These are phyloP conservation scores for Multifurca ochricompacta DNA, from an alignment of 768 basidiomycete genomes.

Conservation along the genomic window DNA sequence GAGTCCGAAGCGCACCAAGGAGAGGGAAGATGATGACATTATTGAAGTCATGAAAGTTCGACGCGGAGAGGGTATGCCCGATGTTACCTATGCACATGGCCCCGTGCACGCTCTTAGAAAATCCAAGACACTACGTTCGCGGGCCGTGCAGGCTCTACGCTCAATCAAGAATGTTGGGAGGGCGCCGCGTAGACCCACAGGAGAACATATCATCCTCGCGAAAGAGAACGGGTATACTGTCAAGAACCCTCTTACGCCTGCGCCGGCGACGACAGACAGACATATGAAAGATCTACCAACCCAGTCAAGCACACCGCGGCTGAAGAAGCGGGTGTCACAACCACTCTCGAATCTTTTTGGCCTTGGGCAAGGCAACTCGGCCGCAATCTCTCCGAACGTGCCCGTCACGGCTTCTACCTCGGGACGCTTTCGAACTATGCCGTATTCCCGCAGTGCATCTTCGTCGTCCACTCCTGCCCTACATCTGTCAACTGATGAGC, in stretches of 20 bases:
- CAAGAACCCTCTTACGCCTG: neutral
- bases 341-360: constrained; percentile 28
- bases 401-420: neutral
- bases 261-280: neutral
- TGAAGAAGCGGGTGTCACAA: constrained; percentile 24
- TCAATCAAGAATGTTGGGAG: constrained; percentile 32
- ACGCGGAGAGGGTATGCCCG: constrained; percentile 26
- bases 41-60: constrained; percentile 32
- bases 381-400: neutral
- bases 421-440: constrained; percentile 1
- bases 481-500: constrained; percentile 3
- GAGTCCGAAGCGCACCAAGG: constrained; percentile 15
- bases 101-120: constrained; percentile 24
- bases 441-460: constrained; percentile 9
- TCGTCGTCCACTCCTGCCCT: constrained; percentile 11
- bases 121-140: constrained; percentile 29
- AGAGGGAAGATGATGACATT: constrained; percentile 27
- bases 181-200: constrained; percentile 14
- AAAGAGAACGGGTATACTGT: constrained; percentile 5
- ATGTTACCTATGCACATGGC: constrained; percentile 20
- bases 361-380: constrained; percentile 15
- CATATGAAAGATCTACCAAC: constrained; percentile 13
- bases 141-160: constrained; percentile 29
- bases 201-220: constrained; percentile 5
- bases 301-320: constrained; percentile 21